Base-by-base conservation (phyloP, 306 rosid genomes). In the Trifolium repens region DNA sequence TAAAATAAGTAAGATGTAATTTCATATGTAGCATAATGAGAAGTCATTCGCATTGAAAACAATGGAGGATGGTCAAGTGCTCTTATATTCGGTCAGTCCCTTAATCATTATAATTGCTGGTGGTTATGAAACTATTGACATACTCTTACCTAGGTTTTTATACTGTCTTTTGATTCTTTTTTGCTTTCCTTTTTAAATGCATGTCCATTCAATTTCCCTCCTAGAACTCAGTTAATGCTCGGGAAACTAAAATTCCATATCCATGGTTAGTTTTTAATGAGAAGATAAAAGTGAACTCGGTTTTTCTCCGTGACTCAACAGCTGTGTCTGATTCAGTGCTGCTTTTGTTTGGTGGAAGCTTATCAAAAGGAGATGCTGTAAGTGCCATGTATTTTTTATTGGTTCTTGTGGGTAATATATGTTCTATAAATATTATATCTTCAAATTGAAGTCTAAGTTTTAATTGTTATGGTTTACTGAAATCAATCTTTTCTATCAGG, bases 61-160 rank as follows among this genome's bases (percentile, higher is more conserved):
- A 22, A 90, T 96, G 97, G 98, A 96, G 92, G 99, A 96, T 76
- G 99, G 99, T 42, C 97, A 87, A 87, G 99, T 96, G 79, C 91
- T 92, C 70, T 87, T 96, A 15, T 85, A 92, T 82, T 90, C 85
- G 83, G 98, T 96, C 74, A 82, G 93, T 73, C 30, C 69, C 30
- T 79, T 76, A 47, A 17, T 74, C 49, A 46, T 22, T 65, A 55
- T 49, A 73, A 65, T 79, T 76, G 12, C 72, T 72, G 26, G 16
- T 80, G 46, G 71, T 60, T 57, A 61, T 71, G 57, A 76, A 62
- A 37, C 13, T 67, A 46, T 79, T n/a, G 32, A 16, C 32, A 73
- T 54, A 27, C 71, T 55, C 34, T 2, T 34, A 5, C 61, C n/a
- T 16, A 19, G 32, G 30, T 24, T 74, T 80, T 66, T 40, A 40